phyloP scores from a whole-genome alignment of 1,139 yeast genomes.

The Taphrina populina region DNA sequence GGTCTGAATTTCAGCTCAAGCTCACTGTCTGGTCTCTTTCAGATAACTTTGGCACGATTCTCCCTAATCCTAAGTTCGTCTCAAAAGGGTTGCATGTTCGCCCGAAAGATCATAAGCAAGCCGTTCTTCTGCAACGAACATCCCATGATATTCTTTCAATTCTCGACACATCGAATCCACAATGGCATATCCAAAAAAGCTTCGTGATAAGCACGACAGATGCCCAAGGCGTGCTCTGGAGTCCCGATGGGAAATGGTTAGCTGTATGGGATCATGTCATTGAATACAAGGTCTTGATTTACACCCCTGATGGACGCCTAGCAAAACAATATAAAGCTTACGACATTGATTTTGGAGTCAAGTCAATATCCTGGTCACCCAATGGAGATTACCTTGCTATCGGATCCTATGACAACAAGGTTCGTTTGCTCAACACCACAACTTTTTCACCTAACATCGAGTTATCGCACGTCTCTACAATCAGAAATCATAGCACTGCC shows the following conservation, averaged over 20 bases:
- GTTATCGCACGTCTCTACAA: constrained; percentile 34
- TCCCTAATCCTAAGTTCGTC: constrained; percentile 18
- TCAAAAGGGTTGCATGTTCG: constrained; percentile 36
- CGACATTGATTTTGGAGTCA: constrained; percentile 31
- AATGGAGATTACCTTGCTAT: constrained; percentile 37
- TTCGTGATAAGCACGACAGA: constrained; percentile 36
- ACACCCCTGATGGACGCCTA: constrained; percentile 36
- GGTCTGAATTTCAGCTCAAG: constrained; percentile 37
- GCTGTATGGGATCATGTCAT: constrained; percentile 38
- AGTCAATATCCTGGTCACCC: constrained; percentile 38
- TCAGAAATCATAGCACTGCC: constrained; percentile 26
- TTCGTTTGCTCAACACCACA: constrained; percentile 37
- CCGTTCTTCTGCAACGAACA: constrained; percentile 38
- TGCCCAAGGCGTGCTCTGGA: constrained; percentile 39
- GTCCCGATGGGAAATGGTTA: constrained; percentile 40
- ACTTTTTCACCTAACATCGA: constrained; percentile 39
- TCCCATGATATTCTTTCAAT: constrained; percentile 37
- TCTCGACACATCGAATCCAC: constrained; percentile 26
- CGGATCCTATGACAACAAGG: constrained; percentile 38
- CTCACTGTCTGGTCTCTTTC: constrained; percentile 36
- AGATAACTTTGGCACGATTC: constrained; percentile 6
- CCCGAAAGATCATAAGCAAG: constrained; percentile 35
- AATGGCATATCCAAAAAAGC: constrained; percentile 18
- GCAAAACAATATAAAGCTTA: constrained; percentile 32
- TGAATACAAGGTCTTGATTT: constrained; percentile 37